These are phyloP conservation scores for Fusarium gaditjirri DNA, from an alignment of 2,329 filamentous ascomycete genomes.

Conservation along the genomic window DNA sequence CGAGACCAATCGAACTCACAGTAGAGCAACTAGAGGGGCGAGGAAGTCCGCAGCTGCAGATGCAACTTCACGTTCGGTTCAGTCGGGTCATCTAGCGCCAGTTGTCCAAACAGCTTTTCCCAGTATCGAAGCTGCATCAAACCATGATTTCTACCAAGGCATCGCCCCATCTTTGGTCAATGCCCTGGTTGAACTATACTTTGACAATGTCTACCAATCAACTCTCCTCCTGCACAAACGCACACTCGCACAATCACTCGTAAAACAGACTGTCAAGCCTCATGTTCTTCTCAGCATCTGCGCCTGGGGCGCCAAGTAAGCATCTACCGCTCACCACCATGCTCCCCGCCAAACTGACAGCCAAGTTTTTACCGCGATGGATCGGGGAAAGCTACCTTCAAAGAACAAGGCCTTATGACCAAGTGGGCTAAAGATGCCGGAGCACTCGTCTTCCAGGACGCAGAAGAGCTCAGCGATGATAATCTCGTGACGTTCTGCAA, in stretches of 20 bases:
- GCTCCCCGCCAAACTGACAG: accelerated
- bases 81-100: neutral
- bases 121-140: accelerated
- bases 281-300: conserved; percentile 30
- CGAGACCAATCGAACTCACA: neutral
- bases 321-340: accelerated
- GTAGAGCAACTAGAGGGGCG: no score
- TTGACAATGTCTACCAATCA: conserved; percentile 32
- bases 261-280: neutral
- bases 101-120: accelerated
- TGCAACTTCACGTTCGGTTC: no score
- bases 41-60: no score
- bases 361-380: conserved; percentile 30
- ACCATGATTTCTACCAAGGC: neutral
- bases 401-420: neutral
- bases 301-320: conserved; percentile 38
- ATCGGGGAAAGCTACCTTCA: accelerated
- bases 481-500: conserved; percentile 34
- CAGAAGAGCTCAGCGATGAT: conserved; percentile 16
- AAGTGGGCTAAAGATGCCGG: conserved; percentile 32
- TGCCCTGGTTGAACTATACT: conserved; percentile 14
- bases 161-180: neutral
- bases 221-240: conserved; percentile 12
- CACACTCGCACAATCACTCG: neutral
- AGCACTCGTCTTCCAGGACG: conserved; percentile 17